Evolutionary conservation across 129 eudicot species (phyloP).

Genomic region (Artemisia tridentata): DNA sequence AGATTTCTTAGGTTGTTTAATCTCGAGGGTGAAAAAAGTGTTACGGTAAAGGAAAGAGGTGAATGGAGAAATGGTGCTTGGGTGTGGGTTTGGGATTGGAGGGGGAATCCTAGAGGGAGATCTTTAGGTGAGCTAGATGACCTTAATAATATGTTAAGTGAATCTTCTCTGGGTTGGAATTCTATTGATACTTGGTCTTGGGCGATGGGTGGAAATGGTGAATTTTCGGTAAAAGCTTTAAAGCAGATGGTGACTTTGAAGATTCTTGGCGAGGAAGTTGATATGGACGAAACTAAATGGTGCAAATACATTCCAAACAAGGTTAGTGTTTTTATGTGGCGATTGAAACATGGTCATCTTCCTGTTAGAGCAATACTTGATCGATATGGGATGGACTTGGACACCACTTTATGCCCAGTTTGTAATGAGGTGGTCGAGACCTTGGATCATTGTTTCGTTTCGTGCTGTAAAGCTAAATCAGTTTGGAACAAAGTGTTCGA

Average conservation of each 20-base stretch:
- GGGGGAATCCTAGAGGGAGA: neutral
- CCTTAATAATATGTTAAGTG: too few relatives aligned
- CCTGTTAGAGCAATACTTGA: neutral
- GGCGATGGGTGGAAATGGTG: neutral
- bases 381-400: neutral
- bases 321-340: neutral
- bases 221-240: too few relatives aligned
- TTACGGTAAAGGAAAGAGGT: neutral
- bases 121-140: neutral
- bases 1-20: neutral
- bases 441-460: neutral
- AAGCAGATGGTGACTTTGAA: neutral
- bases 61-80: neutral
- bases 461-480: neutral
- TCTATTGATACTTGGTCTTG: neutral
- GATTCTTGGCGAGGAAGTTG: neutral
- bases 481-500: neutral
- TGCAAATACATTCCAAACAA: neutral
- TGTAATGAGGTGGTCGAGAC: neutral
- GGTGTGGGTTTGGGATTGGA: neutral
- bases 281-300: neutral
- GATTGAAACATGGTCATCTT: neutral
- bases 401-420: neutral
- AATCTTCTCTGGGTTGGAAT: neutral
- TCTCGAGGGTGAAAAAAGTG: neutral